These are phyloP conservation scores for Penicillium nordicum DNA, from an alignment of 2,329 filamentous ascomycete species.

Conservation along the genomic window DNA sequence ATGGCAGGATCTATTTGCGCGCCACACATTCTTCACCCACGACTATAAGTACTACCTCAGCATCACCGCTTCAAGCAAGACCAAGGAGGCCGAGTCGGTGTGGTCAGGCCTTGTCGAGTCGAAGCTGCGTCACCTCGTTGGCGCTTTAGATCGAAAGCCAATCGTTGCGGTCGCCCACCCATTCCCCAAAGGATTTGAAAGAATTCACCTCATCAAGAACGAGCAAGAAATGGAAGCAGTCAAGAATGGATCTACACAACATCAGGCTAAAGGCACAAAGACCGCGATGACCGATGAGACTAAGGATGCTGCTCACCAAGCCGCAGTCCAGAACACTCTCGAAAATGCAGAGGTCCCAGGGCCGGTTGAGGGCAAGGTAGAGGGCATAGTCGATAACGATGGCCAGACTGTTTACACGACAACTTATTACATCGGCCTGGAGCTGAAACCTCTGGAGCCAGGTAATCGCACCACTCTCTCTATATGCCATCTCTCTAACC, in stretches of 20 bases:
- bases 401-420: slow-evolving; percentile 70
- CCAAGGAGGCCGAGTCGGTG: slow-evolving; percentile 76
- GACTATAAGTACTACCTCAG: slow-evolving; percentile 96
- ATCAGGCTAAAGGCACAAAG: slow-evolving; percentile 54
- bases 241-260: slow-evolving; percentile 59
- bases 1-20: slow-evolving; percentile 86
- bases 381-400: slow-evolving; percentile 31
- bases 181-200: slow-evolving; percentile 89
- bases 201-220: slow-evolving; percentile 66
- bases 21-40: slow-evolving; percentile 88
- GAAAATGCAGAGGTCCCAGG: slow-evolving; percentile 41
- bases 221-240: slow-evolving; percentile 62
- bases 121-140: slow-evolving; percentile 81
- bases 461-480: slow-evolving; percentile 50
- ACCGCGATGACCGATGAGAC: slow-evolving; percentile 52
- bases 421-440: slow-evolving; percentile 90
- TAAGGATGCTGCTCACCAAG: slow-evolving; percentile 49
- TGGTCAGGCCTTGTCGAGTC: slow-evolving; percentile 95
- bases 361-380: slow-evolving; percentile 31
- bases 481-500: slow-evolving; percentile 30
- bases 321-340: slow-evolving; percentile 47
- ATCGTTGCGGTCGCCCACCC: slow-evolving; percentile 81
- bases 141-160: slow-evolving; percentile 73
- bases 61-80: slow-evolving; percentile 76
- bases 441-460: slow-evolving; percentile 67